Conservation (phyloP, 2,329 filamentous ascomycete species). For the Penicillium hordei region DNA sequence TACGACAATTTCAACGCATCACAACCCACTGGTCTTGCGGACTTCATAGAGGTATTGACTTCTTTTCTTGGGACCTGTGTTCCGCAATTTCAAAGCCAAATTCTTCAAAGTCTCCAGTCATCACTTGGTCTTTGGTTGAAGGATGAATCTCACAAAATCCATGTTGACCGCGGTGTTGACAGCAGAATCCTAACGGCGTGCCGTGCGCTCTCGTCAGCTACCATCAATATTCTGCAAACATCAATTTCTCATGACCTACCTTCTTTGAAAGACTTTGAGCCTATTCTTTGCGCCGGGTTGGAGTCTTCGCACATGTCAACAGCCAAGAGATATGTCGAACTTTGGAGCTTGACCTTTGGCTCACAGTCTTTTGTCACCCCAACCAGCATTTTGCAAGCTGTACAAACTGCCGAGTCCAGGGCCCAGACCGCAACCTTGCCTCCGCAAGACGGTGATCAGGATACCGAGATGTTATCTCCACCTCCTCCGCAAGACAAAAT, state of each 20-base stretch:
- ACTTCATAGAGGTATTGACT: slow-evolving; percentile 56
- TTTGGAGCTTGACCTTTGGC: slow-evolving; percentile 73
- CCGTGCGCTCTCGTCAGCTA: slow-evolving; percentile 33
- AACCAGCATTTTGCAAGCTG: slow-evolving; percentile 58
- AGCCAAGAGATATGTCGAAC: slow-evolving; percentile 53
- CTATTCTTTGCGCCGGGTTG: slow-evolving; percentile 55
- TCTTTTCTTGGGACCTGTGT: slow-evolving; percentile 55
- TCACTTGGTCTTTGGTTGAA: slow-evolving; percentile 38
- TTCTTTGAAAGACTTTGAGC: slow-evolving; percentile 53
- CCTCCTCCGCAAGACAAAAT: slow-evolving; percentile 13
- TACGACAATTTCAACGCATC: slow-evolving; percentile 53
- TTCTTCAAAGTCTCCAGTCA: slow-evolving; percentile 60
- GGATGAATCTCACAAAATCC: slow-evolving; percentile 33
- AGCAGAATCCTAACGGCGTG: slow-evolving; percentile 37
- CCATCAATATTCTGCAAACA: slow-evolving; percentile 34
- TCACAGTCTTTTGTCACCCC: slow-evolving; percentile 64
- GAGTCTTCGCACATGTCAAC: slow-evolving; percentile 52
- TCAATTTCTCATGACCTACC: slow-evolving; percentile 27
- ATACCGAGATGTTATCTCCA: neutral
- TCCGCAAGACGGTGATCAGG: neutral
- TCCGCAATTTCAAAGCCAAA: slow-evolving; percentile 52
- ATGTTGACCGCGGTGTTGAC: slow-evolving; percentile 28
- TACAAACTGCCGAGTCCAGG: slow-evolving; percentile 61
- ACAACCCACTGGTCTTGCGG: slow-evolving; percentile 41
- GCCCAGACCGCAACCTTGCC: slow-evolving; percentile 28